phyloP scores from a whole-genome alignment of 805 yeast species.

The Candida sphagnicola region DNA sequence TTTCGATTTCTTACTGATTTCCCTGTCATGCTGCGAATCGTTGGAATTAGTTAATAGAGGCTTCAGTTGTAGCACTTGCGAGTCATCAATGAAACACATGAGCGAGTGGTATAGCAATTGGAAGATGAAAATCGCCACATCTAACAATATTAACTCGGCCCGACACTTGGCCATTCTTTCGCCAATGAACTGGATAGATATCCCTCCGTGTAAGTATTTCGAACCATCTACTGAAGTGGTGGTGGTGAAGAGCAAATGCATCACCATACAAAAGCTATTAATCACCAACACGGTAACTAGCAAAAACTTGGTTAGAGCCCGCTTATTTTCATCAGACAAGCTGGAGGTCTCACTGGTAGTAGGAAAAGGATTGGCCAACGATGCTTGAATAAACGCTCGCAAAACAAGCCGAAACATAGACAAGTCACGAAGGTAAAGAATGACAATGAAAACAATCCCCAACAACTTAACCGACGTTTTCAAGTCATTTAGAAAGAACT shows the following conservation, averaged over 20 bases:
- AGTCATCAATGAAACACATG: constrained; percentile 29
- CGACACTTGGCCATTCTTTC: constrained; percentile 27
- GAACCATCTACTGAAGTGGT: constrained; percentile 11
- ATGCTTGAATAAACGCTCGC: constrained; percentile 24
- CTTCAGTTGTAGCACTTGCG: constrained; percentile 19
- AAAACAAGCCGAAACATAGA: constrained; percentile 28
- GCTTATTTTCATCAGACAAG: constrained; percentile 22
- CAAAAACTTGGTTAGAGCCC: constrained; percentile 23
- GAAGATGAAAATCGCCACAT: constrained; percentile 18
- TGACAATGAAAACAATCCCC: constrained; percentile 32
- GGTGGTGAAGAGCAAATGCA: constrained; percentile 28
- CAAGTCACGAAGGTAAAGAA: constrained; percentile 40
- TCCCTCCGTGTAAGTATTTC: constrained; percentile 27
- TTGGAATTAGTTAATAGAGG: constrained; percentile 8
- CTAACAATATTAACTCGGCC: constrained; percentile 24
- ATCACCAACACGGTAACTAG: constrained; percentile 18
- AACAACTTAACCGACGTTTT: constrained; percentile 27
- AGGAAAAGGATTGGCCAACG: constrained; percentile 27
- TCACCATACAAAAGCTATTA: constrained; percentile 19
- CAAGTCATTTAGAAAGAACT: constrained; percentile 34
- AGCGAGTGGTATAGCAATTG: constrained; percentile 32
- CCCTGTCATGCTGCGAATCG: constrained; percentile 15
- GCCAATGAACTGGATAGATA: constrained; percentile 36
- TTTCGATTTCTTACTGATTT: constrained; percentile 3
- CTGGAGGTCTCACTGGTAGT: constrained; percentile 8